phyloP scores from a whole-genome alignment of 148 eudicot species.

The Selenicereus undatus region DNA sequence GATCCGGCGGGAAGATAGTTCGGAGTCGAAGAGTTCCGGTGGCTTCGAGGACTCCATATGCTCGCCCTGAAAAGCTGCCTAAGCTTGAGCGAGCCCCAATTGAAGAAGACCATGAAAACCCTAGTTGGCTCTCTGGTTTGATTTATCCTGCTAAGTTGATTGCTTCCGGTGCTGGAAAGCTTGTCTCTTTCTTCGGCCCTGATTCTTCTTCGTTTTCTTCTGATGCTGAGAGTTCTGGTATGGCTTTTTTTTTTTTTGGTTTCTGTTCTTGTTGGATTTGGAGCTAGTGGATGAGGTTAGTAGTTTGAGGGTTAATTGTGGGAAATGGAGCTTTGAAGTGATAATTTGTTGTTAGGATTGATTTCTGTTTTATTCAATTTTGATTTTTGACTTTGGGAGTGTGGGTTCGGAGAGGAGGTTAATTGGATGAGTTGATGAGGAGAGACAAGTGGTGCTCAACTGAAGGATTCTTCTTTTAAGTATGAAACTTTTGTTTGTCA shows the following conservation, averaged over 20 bases:
- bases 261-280: constrained; percentile 3
- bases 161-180: constrained; percentile 66
- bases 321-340: neutral
- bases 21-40: constrained; percentile 29
- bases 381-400: neutral
- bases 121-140: constrained; percentile 74
- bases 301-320: neutral
- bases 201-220: constrained; percentile 39
- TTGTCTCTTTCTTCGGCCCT: constrained; percentile 44
- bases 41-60: constrained; percentile 50
- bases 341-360: neutral
- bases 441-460: neutral
- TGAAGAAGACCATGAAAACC: constrained; percentile 37
- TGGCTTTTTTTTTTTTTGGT: neutral
- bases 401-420: neutral
- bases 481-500: too few species aligned
- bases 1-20: constrained; percentile 58
- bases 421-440: neutral
- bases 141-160: constrained; percentile 63
- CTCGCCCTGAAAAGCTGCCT: constrained; percentile 42
- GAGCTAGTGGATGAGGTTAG: neutral
- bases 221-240: constrained; percentile 32
- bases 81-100: constrained; percentile 9
- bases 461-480: neutral
- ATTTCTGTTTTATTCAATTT: neutral